Evolutionary conservation across 768 basidiomycete species (phyloP), one percentile per base, ranked within the genome.

Genomic region (Rhodotorula diobovata): DNA sequence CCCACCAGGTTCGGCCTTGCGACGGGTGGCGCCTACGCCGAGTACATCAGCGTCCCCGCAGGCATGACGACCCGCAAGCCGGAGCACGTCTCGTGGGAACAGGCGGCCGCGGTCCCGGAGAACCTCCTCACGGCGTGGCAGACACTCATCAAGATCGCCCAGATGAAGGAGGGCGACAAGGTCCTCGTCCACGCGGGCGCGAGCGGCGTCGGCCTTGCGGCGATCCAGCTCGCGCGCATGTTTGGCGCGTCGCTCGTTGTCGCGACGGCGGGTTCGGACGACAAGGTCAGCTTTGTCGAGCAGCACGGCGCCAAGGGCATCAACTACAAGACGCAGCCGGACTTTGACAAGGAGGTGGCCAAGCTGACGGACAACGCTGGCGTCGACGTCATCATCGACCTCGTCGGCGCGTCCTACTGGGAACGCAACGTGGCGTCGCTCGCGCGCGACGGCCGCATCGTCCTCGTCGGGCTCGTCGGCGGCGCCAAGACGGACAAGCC

Each of bases 131-230:
- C 94, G 65, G 92, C 92, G 87, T 74, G 73, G 58, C 56, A 61
- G 35, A 50, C 61, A 2, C 79, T 89, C 30, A 83, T 90, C 58
- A 79, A 88, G 46, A 85, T 88, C 71, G 89, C 88, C 1, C 84
- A 89, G 74, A 77, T 94, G 55, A 85, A 88, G 78, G 78, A 84
- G 72, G 86, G 87, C 46, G 88, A 91, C 58, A 81, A 89, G 77
- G 90, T 92, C 18, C 84, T 98, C 25, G 84, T 97, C 21, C 95
- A 97, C 78, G 92, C 93, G 30, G 94, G 88, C 14, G 92, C 92
- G 7, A 91, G 90, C 21, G 92, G 93, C 39, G 92, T 96, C 9
- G 93, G 93, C 2, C 79, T 94, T 25, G 88, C 93, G 6, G 90
- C 91, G 23, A 90, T 89, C 60, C 94, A 97, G 80, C 81, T 96